Percentiles rank a stretch among this genome's conserved stretches.
phyloP scores from a whole-genome alignment of 164 flowering plant species.

The Vitis amurensis region DNA sequence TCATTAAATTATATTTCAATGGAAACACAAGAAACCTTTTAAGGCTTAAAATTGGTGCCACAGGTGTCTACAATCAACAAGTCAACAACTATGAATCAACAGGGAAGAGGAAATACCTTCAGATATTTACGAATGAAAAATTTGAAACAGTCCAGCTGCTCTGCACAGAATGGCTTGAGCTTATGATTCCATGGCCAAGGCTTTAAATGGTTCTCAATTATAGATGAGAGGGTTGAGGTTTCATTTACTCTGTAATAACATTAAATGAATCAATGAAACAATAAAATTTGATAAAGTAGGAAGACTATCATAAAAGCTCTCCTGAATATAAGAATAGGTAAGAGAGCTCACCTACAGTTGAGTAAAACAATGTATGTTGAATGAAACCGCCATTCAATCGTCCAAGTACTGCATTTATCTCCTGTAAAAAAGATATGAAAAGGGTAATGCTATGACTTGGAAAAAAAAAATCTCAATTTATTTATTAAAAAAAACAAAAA shows the following conservation, averaged over 20 bases:
- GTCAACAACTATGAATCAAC: not conserved
- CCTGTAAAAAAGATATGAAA: too few species aligned
- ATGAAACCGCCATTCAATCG: too few species aligned
- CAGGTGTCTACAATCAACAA: too few species aligned
- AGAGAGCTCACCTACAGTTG: too few species aligned
- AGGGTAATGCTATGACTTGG: not conserved
- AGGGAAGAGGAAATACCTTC: conserved; percentile 43
- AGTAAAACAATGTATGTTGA: too few species aligned
- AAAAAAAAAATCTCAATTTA: too few species aligned
- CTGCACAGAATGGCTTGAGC: conserved; percentile 59
- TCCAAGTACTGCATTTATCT: too few species aligned
- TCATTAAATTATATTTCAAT: too few species aligned
- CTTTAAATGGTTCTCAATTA: conserved; percentile 70
- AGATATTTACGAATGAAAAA: conserved; percentile 64
- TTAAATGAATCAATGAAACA: conserved; percentile 5
- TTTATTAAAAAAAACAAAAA: too few species aligned
- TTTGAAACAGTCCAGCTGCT: conserved; percentile 55
- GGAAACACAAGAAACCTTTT: too few species aligned
- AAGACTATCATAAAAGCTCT: not conserved
- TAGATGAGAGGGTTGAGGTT: conserved; percentile 43
- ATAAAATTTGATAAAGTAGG: not conserved
- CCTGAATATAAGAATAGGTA: too few species aligned
- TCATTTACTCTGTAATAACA: conserved; percentile 60
- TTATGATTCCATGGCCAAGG: conserved; percentile 67
- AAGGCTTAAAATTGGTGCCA: too few species aligned